These are phyloP conservation scores for Selaginella moellendorffii DNA, from an alignment of 75 land plant species.

Conservation along the genomic window DNA sequence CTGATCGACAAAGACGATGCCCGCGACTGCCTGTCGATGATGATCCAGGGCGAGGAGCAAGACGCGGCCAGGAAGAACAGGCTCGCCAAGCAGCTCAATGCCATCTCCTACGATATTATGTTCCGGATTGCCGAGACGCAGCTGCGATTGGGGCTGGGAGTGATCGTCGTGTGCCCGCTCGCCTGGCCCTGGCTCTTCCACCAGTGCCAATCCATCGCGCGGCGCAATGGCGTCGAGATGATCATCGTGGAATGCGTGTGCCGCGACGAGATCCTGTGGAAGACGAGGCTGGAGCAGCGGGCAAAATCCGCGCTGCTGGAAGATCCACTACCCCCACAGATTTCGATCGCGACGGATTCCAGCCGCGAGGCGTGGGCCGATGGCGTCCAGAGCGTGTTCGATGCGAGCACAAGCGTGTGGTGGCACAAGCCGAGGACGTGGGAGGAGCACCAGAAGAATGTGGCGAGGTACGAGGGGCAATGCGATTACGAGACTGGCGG, in stretches of 20 bases:
- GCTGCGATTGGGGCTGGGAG: constrained; percentile 42
- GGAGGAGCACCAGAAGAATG: not conserved
- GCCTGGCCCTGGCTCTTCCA: constrained; percentile 48
- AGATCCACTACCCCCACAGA: not conserved
- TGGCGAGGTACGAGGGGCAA: not conserved
- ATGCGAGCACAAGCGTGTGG: not conserved
- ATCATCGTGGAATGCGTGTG: constrained; percentile 43
- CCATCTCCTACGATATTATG: constrained; percentile 57
- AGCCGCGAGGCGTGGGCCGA: not conserved
- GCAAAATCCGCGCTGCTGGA: not conserved
- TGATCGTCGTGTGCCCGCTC: constrained; percentile 67
- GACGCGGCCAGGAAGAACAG: not conserved
- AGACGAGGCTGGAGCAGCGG: not conserved
- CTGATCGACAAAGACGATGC: constrained; percentile 84
- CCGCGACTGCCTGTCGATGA: constrained; percentile 33
- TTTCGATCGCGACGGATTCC: not conserved
- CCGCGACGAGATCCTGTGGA: constrained; percentile 9
- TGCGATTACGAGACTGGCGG: not conserved
- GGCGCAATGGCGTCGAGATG: constrained; percentile 17
- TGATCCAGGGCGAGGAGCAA: too few relatives aligned
- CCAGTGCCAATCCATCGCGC: constrained; percentile 15
- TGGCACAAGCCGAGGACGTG: not conserved
- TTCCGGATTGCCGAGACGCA: constrained; percentile 45
- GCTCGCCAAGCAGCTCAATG: constrained; percentile 36
- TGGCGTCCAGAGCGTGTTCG: not conserved